Conservation (phyloP, 176 grass and related monocot species). For the Areca catechu region DNA sequence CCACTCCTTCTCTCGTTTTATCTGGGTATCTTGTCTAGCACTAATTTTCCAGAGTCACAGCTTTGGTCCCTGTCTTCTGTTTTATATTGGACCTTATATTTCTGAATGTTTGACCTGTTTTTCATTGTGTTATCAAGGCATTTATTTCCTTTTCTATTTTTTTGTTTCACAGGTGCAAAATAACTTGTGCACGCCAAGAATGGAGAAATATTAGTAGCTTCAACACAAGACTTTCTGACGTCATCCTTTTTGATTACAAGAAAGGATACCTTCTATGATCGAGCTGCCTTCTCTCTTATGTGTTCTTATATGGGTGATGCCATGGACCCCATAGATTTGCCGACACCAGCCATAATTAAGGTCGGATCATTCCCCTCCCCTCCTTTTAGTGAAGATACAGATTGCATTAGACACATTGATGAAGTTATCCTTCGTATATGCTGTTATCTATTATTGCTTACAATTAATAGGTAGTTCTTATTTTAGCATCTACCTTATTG, state of each 20-base stretch:
- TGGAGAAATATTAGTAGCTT: conserved; percentile 92
- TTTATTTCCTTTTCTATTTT: conserved; percentile 1
- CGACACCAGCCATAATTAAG: conserved; percentile 79
- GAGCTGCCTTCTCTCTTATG: conserved; percentile 70
- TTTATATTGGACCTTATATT: too few relatives aligned
- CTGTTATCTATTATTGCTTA: too few relatives aligned
- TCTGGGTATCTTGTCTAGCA: too few relatives aligned
- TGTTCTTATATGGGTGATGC: conserved; percentile 91
- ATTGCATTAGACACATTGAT: too few relatives aligned
- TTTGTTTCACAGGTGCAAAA: conserved; percentile 73
- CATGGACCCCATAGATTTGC: conserved; percentile 91
- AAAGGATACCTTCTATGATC: conserved; percentile 86
- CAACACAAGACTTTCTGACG: conserved; percentile 93
- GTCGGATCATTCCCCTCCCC: conserved; percentile 22
- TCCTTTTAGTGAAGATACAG: too few relatives aligned
- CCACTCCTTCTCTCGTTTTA: too few relatives aligned
- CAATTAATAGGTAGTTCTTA: too few relatives aligned
- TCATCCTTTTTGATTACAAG: conserved; percentile 96
- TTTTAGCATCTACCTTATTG: too few relatives aligned
- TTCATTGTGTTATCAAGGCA: not conserved
- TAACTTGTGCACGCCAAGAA: conserved; percentile 98
- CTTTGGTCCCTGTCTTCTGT: too few relatives aligned
- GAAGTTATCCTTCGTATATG: too few relatives aligned
- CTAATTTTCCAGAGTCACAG: too few relatives aligned
- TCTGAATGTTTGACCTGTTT: too few relatives aligned